Evolutionary conservation across 768 basidiomycete species (phyloP).

Genomic region (Boletus sp.): DNA sequence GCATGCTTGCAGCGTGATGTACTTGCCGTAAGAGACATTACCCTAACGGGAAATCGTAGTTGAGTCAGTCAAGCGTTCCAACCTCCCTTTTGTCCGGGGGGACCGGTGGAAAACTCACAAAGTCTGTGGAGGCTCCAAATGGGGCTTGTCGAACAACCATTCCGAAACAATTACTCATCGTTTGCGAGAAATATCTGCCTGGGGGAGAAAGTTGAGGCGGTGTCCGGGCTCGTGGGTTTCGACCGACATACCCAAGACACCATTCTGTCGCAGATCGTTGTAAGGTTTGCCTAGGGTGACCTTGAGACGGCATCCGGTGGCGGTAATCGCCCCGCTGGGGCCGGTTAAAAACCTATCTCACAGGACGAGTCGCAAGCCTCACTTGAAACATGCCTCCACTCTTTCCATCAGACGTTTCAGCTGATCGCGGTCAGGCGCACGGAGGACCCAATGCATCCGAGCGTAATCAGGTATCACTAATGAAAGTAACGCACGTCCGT

Average conservation of each 20-base stretch:
- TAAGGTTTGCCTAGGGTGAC: slow-evolving; percentile 42
- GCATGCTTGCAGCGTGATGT: slow-evolving; percentile 10
- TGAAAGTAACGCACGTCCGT: not conserved
- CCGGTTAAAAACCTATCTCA: slow-evolving; percentile 5
- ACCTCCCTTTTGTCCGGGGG: not conserved
- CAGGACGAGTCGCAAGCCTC: slow-evolving; percentile 22
- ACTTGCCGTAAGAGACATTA: slow-evolving; percentile 66
- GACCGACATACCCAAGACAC: slow-evolving; percentile 43
- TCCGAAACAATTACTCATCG: slow-evolving; percentile 44
- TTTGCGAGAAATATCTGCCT: slow-evolving; percentile 55
- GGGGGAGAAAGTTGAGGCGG: slow-evolving; percentile 4
- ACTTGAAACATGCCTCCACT: slow-evolving; percentile 72
- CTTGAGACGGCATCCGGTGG: slow-evolving; percentile 55
- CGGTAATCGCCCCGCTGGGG: slow-evolving; percentile 60
- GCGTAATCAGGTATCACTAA: slow-evolving; percentile 84
- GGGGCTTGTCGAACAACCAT: slow-evolving; percentile 34
- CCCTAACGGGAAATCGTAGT: slow-evolving; percentile 45
- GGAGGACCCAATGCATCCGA: slow-evolving; percentile 66
- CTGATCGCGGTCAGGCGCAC: slow-evolving; percentile 62
- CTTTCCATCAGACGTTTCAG: slow-evolving; percentile 52
- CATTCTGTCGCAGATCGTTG: slow-evolving; percentile 59
- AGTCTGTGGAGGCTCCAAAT: slow-evolving; percentile 69
- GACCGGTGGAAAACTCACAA: slow-evolving; percentile 45
- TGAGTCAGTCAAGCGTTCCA: slow-evolving; percentile 5
- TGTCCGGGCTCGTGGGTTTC: not conserved